Conservation (phyloP, 345 rosid genomes). For the Odontarrhena argentea region DNA sequence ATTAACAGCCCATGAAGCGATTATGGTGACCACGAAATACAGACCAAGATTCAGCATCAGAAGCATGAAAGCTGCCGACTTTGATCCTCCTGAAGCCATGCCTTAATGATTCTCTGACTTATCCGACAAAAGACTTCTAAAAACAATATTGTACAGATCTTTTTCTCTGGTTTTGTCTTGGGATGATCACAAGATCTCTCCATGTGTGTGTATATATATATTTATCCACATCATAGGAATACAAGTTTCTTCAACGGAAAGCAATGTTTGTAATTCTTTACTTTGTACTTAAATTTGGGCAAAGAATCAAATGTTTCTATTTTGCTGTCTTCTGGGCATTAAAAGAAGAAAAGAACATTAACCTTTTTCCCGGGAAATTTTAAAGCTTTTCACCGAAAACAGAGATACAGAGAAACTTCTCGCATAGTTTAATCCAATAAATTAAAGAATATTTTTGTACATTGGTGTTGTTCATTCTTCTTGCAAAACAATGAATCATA, state of each 20-base stretch:
- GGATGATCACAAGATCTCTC: conserved; percentile 29
- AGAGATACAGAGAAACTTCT: background rate
- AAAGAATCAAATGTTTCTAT: conserved; percentile 31
- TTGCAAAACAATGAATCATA: conserved; percentile 28
- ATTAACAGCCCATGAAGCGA: conserved; percentile 80
- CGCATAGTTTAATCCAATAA: background rate
- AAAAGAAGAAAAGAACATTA: conserved; percentile 24
- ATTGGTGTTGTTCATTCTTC: conserved; percentile 23
- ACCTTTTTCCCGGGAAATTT: background rate
- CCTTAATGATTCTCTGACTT: conserved; percentile 20
- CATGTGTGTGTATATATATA: conserved; percentile 6
- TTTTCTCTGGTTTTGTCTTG: conserved; percentile 27
- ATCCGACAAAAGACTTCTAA: conserved; percentile 27
- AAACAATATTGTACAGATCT: conserved; percentile 9
- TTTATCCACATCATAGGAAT: conserved; percentile 26
- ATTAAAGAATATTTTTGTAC: conserved; percentile 26
- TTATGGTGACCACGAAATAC: conserved; percentile 59
- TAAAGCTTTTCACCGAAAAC: conserved; percentile 10
- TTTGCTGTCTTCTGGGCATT: conserved; percentile 8
- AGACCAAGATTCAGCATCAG: conserved; percentile 66
- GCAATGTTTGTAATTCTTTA: conserved; percentile 45
- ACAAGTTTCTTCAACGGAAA: conserved; percentile 46
- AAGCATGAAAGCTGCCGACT: conserved; percentile 65
- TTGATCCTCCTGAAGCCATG: conserved; percentile 72
- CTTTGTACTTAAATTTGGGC: conserved; percentile 28